Evolutionary conservation across 202 grass and related monocot species (phyloP).

Genomic region (Sporobolus alterniflorus): DNA sequence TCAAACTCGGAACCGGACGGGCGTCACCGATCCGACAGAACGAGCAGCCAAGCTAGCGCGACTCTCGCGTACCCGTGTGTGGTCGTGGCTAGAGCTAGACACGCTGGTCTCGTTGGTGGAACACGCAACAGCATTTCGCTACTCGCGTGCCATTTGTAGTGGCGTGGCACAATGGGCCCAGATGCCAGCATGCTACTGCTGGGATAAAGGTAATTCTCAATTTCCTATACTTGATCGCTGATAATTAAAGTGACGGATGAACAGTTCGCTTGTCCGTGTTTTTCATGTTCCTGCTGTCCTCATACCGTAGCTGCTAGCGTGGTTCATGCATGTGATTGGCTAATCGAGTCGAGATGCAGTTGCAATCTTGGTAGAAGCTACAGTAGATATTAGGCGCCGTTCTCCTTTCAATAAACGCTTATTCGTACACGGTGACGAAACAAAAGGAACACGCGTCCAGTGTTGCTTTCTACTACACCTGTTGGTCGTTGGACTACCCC

Average conservation of each 20-base stretch:
- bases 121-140: neutral
- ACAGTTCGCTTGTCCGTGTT: neutral
- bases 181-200: neutral
- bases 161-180: neutral
- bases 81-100: neutral
- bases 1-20: constrained; percentile 25
- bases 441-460: constrained; percentile 18
- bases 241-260: neutral
- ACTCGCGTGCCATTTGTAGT: neutral
- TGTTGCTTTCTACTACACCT: constrained; percentile 23
- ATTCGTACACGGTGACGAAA: neutral
- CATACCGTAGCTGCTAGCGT: neutral
- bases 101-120: neutral
- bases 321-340: constrained; percentile 17
- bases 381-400: neutral
- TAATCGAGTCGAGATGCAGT: neutral
- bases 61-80: neutral
- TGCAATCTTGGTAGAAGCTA: constrained; percentile 23
- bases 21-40: neutral
- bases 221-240: neutral
- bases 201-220: neutral
- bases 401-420: neutral
- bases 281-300: neutral
- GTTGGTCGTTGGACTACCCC: neutral
- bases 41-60: neutral